Conservation (phyloP, 176 grass and related monocot species). For the Rhipidocladum racemiflorum region DNA sequence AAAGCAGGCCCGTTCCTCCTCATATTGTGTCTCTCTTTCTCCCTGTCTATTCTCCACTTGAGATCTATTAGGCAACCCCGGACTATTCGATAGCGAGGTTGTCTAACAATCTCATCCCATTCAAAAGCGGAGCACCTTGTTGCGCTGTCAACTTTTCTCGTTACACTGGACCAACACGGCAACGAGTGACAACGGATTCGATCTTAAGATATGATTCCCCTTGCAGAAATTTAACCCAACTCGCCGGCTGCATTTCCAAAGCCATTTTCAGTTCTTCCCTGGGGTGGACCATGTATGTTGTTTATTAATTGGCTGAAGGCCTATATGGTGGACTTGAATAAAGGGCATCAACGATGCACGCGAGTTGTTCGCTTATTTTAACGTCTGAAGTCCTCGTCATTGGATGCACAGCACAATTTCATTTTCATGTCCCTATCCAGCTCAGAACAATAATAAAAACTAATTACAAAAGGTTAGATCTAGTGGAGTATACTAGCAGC, state of each 20-base stretch:
- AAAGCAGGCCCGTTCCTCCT: too few relatives aligned
- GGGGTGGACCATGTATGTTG: neutral
- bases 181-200: constrained; percentile 27
- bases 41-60: too few relatives aligned
- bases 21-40: too few relatives aligned
- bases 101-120: too few relatives aligned
- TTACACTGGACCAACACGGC: neutral
- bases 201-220: constrained; percentile 9
- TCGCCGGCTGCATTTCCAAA: neutral
- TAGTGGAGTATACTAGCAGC: neutral
- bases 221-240: neutral
- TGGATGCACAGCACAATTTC: neutral
- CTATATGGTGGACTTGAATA: neutral
- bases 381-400: neutral
- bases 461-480: neutral
- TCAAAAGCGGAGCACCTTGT: too few relatives aligned
- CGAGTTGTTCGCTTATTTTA: neutral
- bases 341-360: neutral
- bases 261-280: neutral
- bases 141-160: neutral
- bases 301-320: neutral
- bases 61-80: too few relatives aligned
- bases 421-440: neutral
- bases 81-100: too few relatives aligned
- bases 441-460: neutral